Conservation (phyloP, 768 basidiomycete genomes). For the Trametes sanguinea region DNA sequence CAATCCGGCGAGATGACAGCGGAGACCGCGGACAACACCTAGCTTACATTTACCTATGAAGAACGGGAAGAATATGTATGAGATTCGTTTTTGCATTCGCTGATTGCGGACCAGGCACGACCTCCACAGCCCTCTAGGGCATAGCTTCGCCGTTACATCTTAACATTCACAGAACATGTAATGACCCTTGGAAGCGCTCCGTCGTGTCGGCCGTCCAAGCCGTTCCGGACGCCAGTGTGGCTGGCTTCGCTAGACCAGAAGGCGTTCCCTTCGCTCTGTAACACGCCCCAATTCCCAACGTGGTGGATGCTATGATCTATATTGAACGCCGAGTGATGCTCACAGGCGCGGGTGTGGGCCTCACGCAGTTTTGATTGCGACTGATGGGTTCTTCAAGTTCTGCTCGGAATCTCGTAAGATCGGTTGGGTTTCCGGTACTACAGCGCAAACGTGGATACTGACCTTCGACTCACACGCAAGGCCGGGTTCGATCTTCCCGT, state of each 20-base stretch:
- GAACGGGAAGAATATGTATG: too few relatives aligned
- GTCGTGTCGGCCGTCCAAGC: neutral
- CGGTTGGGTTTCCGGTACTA: neutral
- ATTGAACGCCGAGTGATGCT: neutral
- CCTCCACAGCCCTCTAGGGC: too few relatives aligned
- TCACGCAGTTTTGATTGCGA: neutral
- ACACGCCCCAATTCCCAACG: neutral
- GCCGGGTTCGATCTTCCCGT: neutral
- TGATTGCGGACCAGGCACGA: too few relatives aligned
- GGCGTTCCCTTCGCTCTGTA: neutral
- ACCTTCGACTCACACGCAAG: neutral
- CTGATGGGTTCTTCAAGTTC: neutral
- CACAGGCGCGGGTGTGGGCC: conserved; percentile 4
- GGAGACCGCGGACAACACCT: too few relatives aligned
- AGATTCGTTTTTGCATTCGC: too few relatives aligned
- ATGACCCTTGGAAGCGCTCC: neutral
- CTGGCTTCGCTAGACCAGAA: neutral
- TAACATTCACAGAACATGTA: too few relatives aligned
- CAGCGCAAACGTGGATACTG: neutral
- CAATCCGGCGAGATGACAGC: too few relatives aligned
- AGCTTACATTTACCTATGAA: too few relatives aligned
- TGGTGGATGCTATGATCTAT: conserved; percentile 1
- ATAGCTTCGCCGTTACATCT: too few relatives aligned
- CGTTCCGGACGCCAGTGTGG: neutral
- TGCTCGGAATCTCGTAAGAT: conserved; percentile 21